Conservation (phyloP, 2,329 filamentous ascomycete genomes). For the Ceratocystiopsis brevicomis region DNA sequence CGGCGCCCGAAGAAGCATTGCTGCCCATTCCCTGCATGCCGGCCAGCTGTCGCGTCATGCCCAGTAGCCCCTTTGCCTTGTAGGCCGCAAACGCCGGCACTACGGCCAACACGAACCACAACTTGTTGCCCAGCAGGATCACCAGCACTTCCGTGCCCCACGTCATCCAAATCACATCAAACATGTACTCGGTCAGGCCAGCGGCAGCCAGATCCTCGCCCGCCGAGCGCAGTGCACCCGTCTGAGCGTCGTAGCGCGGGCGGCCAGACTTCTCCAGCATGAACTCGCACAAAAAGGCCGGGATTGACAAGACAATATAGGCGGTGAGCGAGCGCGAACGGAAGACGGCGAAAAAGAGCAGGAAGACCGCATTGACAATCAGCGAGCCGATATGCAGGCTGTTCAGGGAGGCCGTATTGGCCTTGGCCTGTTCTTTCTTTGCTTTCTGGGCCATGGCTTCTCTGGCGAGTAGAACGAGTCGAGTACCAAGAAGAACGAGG, state of each 20-base stretch:
- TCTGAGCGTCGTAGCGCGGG: constrained; percentile 48
- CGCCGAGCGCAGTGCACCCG: constrained; percentile 48
- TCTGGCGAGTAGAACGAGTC: not conserved
- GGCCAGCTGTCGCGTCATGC: constrained; percentile 34
- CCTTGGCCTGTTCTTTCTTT: constrained; percentile 49
- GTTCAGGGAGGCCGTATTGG: constrained; percentile 59
- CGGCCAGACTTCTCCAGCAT: constrained; percentile 72
- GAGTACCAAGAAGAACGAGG: not conserved
- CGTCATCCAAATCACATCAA: constrained; percentile 89
- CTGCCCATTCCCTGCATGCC: constrained; percentile 25
- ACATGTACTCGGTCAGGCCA: constrained; percentile 94
- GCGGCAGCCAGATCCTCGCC: constrained; percentile 78
- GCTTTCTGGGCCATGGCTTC: constrained; percentile 41
- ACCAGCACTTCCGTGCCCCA: constrained; percentile 61
- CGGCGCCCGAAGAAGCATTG: constrained; percentile 17
- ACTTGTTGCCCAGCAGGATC: constrained; percentile 63
- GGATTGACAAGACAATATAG: constrained; percentile 55
- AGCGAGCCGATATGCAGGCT: constrained; percentile 65
- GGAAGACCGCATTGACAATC: constrained; percentile 52
- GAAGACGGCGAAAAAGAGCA: constrained; percentile 51
- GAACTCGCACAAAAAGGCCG: constrained; percentile 62
- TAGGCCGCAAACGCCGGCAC: constrained; percentile 37
- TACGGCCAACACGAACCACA: constrained; percentile 35
- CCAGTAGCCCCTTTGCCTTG: constrained; percentile 33
- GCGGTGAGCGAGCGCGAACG: constrained; percentile 42